Conservation (phyloP, 495 filamentous ascomycete species). For the Amniculicola lignicola region DNA sequence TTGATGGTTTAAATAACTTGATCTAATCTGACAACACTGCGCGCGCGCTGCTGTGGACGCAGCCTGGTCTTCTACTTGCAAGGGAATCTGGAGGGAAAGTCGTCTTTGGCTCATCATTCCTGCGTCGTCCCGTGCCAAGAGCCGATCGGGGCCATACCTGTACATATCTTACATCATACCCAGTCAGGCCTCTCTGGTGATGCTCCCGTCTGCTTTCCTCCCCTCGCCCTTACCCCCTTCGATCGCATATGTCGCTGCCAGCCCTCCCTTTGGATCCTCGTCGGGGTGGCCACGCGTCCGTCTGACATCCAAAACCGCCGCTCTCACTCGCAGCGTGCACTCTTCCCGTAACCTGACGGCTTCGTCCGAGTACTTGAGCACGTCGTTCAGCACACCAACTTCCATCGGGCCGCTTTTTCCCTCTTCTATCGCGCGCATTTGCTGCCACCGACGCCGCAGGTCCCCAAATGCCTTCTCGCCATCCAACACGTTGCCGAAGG, state of each 20-base stretch:
- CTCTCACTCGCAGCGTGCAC: slow-evolving; percentile 70
- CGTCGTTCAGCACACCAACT: slow-evolving; percentile 63
- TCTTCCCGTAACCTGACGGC: slow-evolving; percentile 78
- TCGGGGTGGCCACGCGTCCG: slow-evolving; percentile 67
- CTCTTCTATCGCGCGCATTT: slow-evolving; percentile 50
- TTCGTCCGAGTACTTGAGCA: slow-evolving; percentile 66
- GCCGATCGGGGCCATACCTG: no score
- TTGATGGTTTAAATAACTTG: slow-evolving; percentile 38
- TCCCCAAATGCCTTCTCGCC: slow-evolving; percentile 63
- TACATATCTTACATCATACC: slow-evolving; percentile 1
- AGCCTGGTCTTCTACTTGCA: no score
- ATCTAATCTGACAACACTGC: slow-evolving; percentile 42
- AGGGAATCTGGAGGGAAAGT: no score
- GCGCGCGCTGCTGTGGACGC: not conserved
- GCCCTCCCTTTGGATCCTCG: slow-evolving; percentile 67
- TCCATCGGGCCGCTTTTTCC: slow-evolving; percentile 38
- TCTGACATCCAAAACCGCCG: slow-evolving; percentile 75
- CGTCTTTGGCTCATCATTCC: no score
- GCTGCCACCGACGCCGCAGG: slow-evolving; percentile 64
- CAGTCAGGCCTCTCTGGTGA: slow-evolving; percentile 58
- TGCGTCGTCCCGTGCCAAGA: not conserved
- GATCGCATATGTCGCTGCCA: slow-evolving; percentile 61
- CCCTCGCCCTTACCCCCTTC: slow-evolving; percentile 57
- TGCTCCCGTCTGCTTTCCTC: slow-evolving; percentile 61
- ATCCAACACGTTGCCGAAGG: slow-evolving; percentile 67